Evolutionary conservation across 306 rosid species (phyloP).

Genomic region (Astragalus glycyphyllos): DNA sequence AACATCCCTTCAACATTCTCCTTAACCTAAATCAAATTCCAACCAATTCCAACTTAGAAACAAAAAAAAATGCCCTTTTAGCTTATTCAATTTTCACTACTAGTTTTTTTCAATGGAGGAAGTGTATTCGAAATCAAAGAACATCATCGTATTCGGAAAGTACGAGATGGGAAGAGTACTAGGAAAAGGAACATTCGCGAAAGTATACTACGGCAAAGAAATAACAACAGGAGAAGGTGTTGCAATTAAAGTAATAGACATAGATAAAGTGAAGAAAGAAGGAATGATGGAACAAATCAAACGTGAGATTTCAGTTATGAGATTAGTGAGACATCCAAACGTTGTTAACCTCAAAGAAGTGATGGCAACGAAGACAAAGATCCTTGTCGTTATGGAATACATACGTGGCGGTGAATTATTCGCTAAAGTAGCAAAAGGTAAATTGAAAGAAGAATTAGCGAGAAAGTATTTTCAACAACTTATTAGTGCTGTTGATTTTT

Average conservation of each 20-base stretch:
- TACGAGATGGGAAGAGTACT: slow-evolving; percentile 75
- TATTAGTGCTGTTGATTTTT: slow-evolving; percentile 24
- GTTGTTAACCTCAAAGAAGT: slow-evolving; percentile 31
- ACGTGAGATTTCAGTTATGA: slow-evolving; percentile 18
- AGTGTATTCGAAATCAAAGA: not conserved
- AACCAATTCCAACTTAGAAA: not conserved
- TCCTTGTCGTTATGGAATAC: slow-evolving; percentile 12
- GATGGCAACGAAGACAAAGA: slow-evolving; percentile 30
- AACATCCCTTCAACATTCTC: slow-evolving; percentile 3
- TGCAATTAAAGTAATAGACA: slow-evolving; percentile 25
- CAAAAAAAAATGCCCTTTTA: not conserved
- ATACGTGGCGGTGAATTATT: slow-evolving; percentile 36
- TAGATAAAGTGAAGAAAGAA: slow-evolving; percentile 18
- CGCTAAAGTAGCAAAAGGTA: slow-evolving; percentile 11
- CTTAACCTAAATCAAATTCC: not conserved
- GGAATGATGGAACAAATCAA: slow-evolving; percentile 34
- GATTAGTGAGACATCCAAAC: slow-evolving; percentile 34
- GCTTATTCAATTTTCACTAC: not conserved
- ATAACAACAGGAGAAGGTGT: slow-evolving; percentile 63
- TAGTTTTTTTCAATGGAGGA: slow-evolving; percentile 44
- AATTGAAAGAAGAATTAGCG: slow-evolving; percentile 1
- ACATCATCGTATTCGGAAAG: slow-evolving; percentile 54
- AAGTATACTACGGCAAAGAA: slow-evolving; percentile 67
- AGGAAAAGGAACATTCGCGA: slow-evolving; percentile 87
- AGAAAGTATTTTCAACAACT: slow-evolving; percentile 24